Conservation (phyloP, 345 rosid species). For the Lepidium didymum region DNA sequence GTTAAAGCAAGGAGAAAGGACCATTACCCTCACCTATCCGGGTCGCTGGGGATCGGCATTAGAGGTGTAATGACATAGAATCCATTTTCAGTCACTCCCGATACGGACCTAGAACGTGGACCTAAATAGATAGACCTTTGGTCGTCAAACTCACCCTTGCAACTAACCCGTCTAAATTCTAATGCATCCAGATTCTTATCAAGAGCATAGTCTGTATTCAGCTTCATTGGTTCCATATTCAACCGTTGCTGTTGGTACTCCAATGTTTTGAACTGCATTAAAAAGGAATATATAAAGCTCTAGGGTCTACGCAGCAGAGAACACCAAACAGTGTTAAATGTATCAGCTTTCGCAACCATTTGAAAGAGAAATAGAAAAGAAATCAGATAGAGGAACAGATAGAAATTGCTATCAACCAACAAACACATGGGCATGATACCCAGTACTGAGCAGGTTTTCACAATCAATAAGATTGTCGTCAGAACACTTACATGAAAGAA, state of each 20-base stretch:
- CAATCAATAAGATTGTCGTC: not conserved
- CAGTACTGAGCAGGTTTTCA: not conserved
- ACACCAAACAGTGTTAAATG: not conserved
- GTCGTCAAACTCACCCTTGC: slow-evolving; percentile 75
- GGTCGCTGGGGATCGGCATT: slow-evolving; percentile 50
- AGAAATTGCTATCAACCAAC: not conserved
- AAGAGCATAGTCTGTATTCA: slow-evolving; percentile 37
- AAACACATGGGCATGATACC: not conserved
- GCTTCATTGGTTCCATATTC: slow-evolving; percentile 66
- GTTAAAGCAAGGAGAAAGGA: slow-evolving; percentile 10
- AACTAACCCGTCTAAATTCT: slow-evolving; percentile 70
- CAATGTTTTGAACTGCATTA: slow-evolving; percentile 58
- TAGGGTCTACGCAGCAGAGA: not conserved
- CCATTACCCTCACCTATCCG: slow-evolving; percentile 54
- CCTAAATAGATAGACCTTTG: slow-evolving; percentile 66
- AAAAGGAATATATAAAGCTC: not conserved
- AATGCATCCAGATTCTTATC: slow-evolving; percentile 38
- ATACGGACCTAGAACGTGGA: slow-evolving; percentile 90
- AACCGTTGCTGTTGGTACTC: slow-evolving; percentile 64
- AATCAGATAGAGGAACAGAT: not conserved
- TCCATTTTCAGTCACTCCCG: slow-evolving; percentile 92
- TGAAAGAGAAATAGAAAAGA: not conserved
- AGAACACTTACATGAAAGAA: not conserved
- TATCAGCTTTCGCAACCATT: slow-evolving; percentile 5
- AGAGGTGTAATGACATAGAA: slow-evolving; percentile 74